Conservation (phyloP, 1,284 basidiomycete species). For the Heterobasidion occidentale region DNA sequence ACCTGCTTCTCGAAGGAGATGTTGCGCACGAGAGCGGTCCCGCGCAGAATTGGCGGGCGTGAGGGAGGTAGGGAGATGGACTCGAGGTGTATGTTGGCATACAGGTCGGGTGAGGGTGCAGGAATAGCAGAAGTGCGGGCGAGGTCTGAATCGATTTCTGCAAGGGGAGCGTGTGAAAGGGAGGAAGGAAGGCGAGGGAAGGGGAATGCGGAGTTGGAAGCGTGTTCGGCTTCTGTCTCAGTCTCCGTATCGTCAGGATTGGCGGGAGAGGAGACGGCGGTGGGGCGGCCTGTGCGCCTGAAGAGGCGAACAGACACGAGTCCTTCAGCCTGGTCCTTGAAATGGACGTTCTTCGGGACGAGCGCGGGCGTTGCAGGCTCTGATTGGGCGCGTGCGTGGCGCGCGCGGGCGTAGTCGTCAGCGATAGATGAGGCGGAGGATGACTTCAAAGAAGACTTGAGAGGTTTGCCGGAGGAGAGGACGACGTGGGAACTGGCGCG, state of each 20-base stretch:
- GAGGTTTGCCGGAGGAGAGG: slow-evolving; percentile 81
- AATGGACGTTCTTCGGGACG: slow-evolving; percentile 86
- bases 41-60: slow-evolving; percentile 34
- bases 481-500: slow-evolving; percentile 31
- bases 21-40: slow-evolving; percentile 69
- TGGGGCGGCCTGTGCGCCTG: slow-evolving; percentile 74
- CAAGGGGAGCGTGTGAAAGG: slow-evolving; percentile 13
- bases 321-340: slow-evolving; percentile 56
- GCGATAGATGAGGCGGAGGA: slow-evolving; percentile 44
- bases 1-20: slow-evolving; percentile 85
- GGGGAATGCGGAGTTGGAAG: slow-evolving; percentile 18
- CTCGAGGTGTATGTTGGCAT: slow-evolving; percentile 44
- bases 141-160: slow-evolving; percentile 33
- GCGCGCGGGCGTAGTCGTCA: slow-evolving; percentile 22
- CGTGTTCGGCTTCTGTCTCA: slow-evolving; percentile 54
- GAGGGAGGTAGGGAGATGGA: slow-evolving; percentile 31
- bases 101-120: slow-evolving; percentile 21
- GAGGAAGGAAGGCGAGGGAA: slow-evolving; percentile 21
- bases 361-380: slow-evolving; percentile 65
- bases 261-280: slow-evolving; percentile 49
- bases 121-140: slow-evolving; percentile 36
- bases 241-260: slow-evolving; percentile 69
- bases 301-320: slow-evolving; percentile 84
- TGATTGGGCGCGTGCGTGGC: slow-evolving; percentile 43
- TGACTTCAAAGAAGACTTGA: slow-evolving; percentile 84